Evolutionary conservation across 2,329 filamentous ascomycete genomes (phyloP).

Genomic region (Phyllosticta capitalensis): DNA sequence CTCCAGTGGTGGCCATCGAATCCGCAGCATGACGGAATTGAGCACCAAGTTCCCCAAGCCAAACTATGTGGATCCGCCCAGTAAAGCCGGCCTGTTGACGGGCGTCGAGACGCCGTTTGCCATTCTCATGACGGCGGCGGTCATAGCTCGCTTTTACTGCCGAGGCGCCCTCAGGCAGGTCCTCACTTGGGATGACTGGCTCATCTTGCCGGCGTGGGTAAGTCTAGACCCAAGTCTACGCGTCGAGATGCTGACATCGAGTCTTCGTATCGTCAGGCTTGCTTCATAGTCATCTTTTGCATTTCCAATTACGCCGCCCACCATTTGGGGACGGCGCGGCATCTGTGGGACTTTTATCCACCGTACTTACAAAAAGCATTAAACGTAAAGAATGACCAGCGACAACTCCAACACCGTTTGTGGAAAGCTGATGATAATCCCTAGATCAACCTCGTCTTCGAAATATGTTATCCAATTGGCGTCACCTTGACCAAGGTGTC

Average conservation of each 20-base stretch:
- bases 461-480: constrained; percentile 22
- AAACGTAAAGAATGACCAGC: constrained; percentile 14
- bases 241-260: not conserved
- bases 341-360: constrained; percentile 21
- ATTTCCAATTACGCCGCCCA: constrained; percentile 89
- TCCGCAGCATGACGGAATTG: not conserved
- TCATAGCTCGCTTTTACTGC: constrained; percentile 17
- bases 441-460: constrained; percentile 30
- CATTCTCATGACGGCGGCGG: constrained; percentile 7
- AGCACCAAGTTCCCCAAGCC: not conserved
- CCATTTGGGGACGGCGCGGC: constrained; percentile 53
- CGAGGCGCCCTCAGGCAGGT: constrained; percentile 17
- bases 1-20: not conserved
- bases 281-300: constrained; percentile 53
- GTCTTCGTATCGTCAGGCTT: not conserved
- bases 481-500: constrained; percentile 19
- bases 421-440: constrained; percentile 15
- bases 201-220: constrained; percentile 21
- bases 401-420: not conserved
- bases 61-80: constrained; percentile 9
- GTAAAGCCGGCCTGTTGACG: constrained; percentile 1
- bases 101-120: constrained; percentile 9
- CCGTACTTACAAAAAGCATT: constrained; percentile 17
- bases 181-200: constrained; percentile 19
- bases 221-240: not conserved